These are phyloP conservation scores for Mucor racemosus DNA, from an alignment of 371 early-diverging fungal genomes.

Conservation along the genomic window DNA sequence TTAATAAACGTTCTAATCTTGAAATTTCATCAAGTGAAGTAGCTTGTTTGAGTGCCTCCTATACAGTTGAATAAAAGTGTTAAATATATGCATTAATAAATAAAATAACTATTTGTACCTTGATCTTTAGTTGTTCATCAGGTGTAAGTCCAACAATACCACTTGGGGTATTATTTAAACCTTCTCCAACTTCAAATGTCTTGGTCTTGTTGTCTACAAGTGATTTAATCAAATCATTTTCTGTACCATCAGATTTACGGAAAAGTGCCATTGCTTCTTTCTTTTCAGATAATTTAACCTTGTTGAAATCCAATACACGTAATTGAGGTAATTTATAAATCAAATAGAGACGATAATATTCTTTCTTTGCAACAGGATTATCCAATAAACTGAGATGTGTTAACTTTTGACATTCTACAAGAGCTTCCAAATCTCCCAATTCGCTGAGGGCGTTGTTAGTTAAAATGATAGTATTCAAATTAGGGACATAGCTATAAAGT, in stretches of 20 bases:
- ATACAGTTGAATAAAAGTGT: neutral
- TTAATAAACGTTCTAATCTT: slow-evolving; percentile 69
- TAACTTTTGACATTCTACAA: slow-evolving; percentile 61
- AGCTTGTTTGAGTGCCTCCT: slow-evolving; percentile 78
- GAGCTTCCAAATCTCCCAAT: slow-evolving; percentile 82
- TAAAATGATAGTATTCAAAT: slow-evolving; percentile 79
- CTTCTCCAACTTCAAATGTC: slow-evolving; percentile 82
- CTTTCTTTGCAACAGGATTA: slow-evolving; percentile 85
- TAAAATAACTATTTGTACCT: slow-evolving; percentile 20
- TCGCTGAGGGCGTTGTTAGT: slow-evolving; percentile 85
- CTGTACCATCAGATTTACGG: slow-evolving; percentile 56
- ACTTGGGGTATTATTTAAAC: slow-evolving; percentile 51
- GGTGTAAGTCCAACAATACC: slow-evolving; percentile 53
- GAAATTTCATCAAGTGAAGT: slow-evolving; percentile 81
- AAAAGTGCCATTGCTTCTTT: slow-evolving; percentile 77
- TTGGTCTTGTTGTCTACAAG: slow-evolving; percentile 66
- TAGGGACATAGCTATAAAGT: slow-evolving; percentile 70
- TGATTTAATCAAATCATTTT: slow-evolving; percentile 66
- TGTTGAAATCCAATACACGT: slow-evolving; percentile 84
- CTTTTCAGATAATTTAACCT: slow-evolving; percentile 76
- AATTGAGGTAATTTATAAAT: slow-evolving; percentile 80
- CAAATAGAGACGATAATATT: slow-evolving; percentile 82
- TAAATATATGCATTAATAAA: neutral
- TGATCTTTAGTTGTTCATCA: slow-evolving; percentile 67
- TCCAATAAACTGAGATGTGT: slow-evolving; percentile 75